Percentiles rank a stretch among this genome's conserved stretches.
phyloP scores from a whole-genome alignment of 225 moss, liverwort and hornwort species.

The Pseudisothecium myosuroides region DNA sequence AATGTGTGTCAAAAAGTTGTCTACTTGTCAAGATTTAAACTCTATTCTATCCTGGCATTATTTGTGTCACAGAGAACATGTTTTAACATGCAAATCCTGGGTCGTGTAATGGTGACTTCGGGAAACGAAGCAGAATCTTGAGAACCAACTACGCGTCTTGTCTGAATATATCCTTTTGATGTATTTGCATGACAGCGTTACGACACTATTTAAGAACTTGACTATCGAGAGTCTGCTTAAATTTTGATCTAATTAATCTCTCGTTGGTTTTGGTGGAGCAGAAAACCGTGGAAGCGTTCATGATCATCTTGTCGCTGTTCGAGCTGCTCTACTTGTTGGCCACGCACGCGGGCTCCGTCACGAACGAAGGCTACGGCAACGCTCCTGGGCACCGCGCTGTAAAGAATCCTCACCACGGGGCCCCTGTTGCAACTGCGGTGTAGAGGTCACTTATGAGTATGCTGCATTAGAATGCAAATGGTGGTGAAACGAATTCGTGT shows the following conservation, averaged over 20 bases:
- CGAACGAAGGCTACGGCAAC: slow-evolving; percentile 6
- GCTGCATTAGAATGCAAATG: neutral
- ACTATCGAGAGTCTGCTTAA: neutral
- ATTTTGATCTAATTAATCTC: neutral
- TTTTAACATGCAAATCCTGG: neutral
- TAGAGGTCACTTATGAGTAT: neutral
- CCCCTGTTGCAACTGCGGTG: slow-evolving; percentile 28
- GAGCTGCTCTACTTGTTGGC: slow-evolving; percentile 32
- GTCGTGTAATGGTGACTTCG: neutral
- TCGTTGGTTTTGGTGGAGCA: neutral
- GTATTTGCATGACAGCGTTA: neutral
- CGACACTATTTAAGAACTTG: too few relatives aligned
- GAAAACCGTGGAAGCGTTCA: slow-evolving; percentile 35
- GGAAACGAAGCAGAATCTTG: too few relatives aligned
- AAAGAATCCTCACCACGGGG: slow-evolving; percentile 13
- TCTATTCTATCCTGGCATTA: neutral
- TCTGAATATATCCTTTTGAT: neutral
- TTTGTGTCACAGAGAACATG: neutral
- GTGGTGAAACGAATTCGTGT: neutral
- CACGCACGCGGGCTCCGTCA: slow-evolving; percentile 17
- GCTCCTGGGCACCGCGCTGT: neutral
- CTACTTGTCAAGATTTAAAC: too few relatives aligned
- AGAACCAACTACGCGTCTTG: neutral
- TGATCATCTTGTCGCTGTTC: slow-evolving; percentile 34
- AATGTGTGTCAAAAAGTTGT: too few relatives aligned